Base-by-base conservation (phyloP, 1,284 basidiomycete genomes). In the Sphaerobolus stellatus region DNA sequence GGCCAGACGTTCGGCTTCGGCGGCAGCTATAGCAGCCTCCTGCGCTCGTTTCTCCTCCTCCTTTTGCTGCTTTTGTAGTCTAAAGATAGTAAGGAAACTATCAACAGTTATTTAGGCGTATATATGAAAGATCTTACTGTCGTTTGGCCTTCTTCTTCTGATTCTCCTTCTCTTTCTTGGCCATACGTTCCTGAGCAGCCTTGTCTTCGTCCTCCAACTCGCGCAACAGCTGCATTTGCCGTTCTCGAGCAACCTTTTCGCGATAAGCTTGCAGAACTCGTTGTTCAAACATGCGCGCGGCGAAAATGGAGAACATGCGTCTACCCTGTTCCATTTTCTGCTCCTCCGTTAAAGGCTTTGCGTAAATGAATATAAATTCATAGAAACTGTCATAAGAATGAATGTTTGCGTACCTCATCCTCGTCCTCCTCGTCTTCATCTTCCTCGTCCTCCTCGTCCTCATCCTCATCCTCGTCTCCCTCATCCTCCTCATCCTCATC, bases 91-190 rank as follows among this genome's bases (percentile, higher is more conserved):
- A 6, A 29, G 16, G 1, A n/a, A 56, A 14, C 45, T 31, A 45
- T 59, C 33, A 57, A 13, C n/a, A 47, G 44, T 47, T 50, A 33
- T 45, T 22, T 50, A 20, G 54, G 22, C 36, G 54, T 22, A 4
- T 45, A 27, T 27, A n/a, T 20, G 24, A 41, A 50, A 20, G 57
- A 5, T 72, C 81, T 29, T 62, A 92, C 90, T 78, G 86, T 78
- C 91, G 92, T 86, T 96, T 96, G 70, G 96, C 94, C 79, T 98
- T 98, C 84, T 98, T 98, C 80, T 94, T 95, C 82, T 98, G 92
- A 71, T 94, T 94, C 74, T 97, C 93, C 61, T 85, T 92, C 70
- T 91, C 88, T 74, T 95, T 95, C 81, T 97, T 96, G 57, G 88
- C 91, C 75, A 98, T 94, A 62, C 84, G 82, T 64, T 94, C 91